Conservation (phyloP, 768 basidiomycete genomes). For the Candolleomyces eurysporus region DNA sequence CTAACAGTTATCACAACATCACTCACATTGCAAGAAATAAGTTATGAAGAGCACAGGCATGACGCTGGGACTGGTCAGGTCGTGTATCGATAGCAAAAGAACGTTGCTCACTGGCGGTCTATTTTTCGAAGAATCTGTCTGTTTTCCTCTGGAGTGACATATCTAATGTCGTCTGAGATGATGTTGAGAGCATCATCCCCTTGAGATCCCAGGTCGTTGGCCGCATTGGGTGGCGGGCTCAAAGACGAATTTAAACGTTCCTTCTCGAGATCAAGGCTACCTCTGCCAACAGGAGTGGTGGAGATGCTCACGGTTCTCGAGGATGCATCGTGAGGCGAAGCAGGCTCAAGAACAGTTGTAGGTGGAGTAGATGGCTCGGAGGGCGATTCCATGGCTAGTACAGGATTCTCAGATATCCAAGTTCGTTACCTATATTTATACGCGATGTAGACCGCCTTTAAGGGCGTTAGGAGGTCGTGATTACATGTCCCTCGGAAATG, state of each 20-base stretch:
- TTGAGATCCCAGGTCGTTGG: not conserved
- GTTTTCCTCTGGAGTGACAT: constrained; percentile 24
- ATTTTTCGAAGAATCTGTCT: constrained; percentile 23
- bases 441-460: too few species aligned
- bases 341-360: not conserved
- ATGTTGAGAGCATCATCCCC: constrained; percentile 18
- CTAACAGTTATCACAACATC: not conserved
- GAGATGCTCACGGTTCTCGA: not conserved
- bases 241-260: not conserved
- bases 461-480: too few species aligned
- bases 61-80: constrained; percentile 16
- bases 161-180: constrained; percentile 8
- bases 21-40: constrained; percentile 29
- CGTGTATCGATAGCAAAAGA: not conserved
- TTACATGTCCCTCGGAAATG: too few species aligned
- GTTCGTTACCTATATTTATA: too few species aligned
- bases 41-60: constrained; percentile 31
- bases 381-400: too few species aligned
- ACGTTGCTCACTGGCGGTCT: constrained; percentile 23
- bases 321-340: not conserved
- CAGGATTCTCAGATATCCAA: too few species aligned
- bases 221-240: too few species aligned
- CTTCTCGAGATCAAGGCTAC: not conserved
- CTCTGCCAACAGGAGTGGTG: not conserved
- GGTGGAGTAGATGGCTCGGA: too few species aligned